These are phyloP conservation scores for Trichophyton mentagrophytes DNA, from an alignment of 2,329 filamentous ascomycete species.

Conservation along the genomic window DNA sequence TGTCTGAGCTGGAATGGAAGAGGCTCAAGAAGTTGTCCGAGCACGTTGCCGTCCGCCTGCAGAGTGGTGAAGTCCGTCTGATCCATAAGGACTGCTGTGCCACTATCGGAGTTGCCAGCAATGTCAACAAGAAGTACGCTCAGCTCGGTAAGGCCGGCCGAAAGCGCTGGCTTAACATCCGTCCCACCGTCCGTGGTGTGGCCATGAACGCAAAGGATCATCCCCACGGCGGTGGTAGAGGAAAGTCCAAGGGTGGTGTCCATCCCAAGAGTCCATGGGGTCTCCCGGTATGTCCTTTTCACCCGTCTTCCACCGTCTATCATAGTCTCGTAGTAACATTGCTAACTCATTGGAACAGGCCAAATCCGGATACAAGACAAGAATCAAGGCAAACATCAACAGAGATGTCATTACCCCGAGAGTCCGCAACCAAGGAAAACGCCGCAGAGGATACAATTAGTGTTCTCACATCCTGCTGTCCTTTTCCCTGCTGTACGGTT, in stretches of 20 bases:
- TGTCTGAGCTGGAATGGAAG: conserved; percentile 27
- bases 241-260: conserved; percentile 97
- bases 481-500: background rate
- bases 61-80: conserved; percentile 83
- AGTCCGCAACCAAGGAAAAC: conserved; percentile 80
- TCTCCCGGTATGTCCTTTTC: conserved; percentile 57
- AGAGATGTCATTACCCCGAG: conserved; percentile 78
- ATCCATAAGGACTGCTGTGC: conserved; percentile 88
- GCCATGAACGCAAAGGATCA: conserved; percentile 99
- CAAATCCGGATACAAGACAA: conserved; percentile 67
- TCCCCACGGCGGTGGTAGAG: conserved; percentile 96
- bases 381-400: conserved; percentile 78
- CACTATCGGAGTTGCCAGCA: conserved; percentile 89
- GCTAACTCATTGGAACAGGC: conserved; percentile 25
- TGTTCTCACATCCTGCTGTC: background rate
- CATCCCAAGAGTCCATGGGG: conserved; percentile 95
- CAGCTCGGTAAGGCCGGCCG: conserved; percentile 92
- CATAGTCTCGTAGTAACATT: background rate
- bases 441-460: conserved; percentile 53
- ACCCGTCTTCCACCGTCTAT: conserved; percentile 10
- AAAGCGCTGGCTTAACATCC: conserved; percentile 82
- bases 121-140: conserved; percentile 76
- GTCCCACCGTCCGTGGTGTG: conserved; percentile 89
- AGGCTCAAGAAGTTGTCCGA: conserved; percentile 50
- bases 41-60: conserved; percentile 71